Evolutionary conservation across 805 yeast genomes (phyloP), one percentile per base, ranked within the genome.

Genomic region (Kodamaea leandrae): DNA sequence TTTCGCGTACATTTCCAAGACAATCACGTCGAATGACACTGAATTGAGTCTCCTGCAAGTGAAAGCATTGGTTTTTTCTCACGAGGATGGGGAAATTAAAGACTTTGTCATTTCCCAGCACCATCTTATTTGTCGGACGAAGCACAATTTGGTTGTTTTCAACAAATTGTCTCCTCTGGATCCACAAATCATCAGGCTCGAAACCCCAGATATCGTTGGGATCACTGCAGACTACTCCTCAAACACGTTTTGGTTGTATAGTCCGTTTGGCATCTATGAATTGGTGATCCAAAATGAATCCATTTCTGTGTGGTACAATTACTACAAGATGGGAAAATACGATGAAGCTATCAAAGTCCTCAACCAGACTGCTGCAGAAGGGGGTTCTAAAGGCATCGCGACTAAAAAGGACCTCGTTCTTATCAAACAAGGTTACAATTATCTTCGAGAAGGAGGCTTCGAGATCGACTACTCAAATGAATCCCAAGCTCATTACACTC

Each of bases 211-310:
- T 8, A 41, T 63, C 1, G 12, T 54, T 14, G 72, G 69, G 3
- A 46, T 66, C 2, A 50, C 60, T 1, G 58, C 62, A 4, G 74
- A 68, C 41, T 41, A 52, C 24, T 32, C 32, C 2, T 46, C 53
- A 2, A 28, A 68, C 1, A 86, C 98, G 0, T 85, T 68, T 51
- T 93, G 99, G 99, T 60, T 85, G 3, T 86, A 68, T 51, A 78
- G 93, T 0, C 60, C 65, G 9, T 54, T 63, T 4, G 71, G 70
- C 36, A 78, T 93, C 7, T 85, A 74, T 55, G 99, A 93, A 57
- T 61, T 93, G 5, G 71, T 83, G 7, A 66, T 86, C 9, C 73
- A 73, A 25, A 75, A 83, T 53, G 97, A 91, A 58, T 69, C 80
- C 4, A 66, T 74, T 4, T 84, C 84, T 18, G 80, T 90, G 2